Base-by-base conservation (phyloP, 2,329 filamentous ascomycete genomes). In the Curvularia verruculosa region DNA sequence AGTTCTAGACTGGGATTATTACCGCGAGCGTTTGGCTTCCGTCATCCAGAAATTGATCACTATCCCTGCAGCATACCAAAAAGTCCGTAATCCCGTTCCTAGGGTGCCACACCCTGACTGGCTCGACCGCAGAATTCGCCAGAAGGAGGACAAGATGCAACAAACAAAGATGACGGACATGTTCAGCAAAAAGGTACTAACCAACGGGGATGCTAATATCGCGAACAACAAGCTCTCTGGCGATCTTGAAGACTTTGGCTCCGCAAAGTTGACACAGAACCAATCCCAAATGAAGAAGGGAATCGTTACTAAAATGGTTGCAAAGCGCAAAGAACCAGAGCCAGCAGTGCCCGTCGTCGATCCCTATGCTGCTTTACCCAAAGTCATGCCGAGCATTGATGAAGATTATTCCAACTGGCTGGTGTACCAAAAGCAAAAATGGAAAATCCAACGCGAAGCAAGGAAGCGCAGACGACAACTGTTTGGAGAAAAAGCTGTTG, bases 21-120 rank as follows among this genome's bases (percentile, higher is more conserved):
- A 99, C 74, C 83, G 93, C 1, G 96, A 99, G 71, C 92, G 95
- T 79, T 82, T 99, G 19, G 94, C 93, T 0, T 98, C 94, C 0
- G 95, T 99, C 53, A 96, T 99, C 49, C 95, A 99, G 78, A 99
- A 99, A 76, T 85, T 99, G 53, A 96, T 99, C 73, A 99, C 96
- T 1, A 99, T 99, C 65, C 95, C 95, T 2, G 96, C 95, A 15
- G 95, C 96, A 3, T 82, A 99, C 49, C 95, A 99, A 74, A 98
- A 96, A 78, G 85, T 99, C 53, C 86, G 89, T 52, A 99, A 99
- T 70, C 95, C 95, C 0, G 94, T 98, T 1, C 96, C 95, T 13
- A 85, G 96, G 63, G 92, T 99, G 12, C 84, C 90, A 6, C 96
- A 99, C 78, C 95, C 95, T 0, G 96, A 99, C 52, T 99, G 95